Evolutionary conservation across 2,329 filamentous ascomycete species (phyloP).

Genomic region (Rutstroemia sp.): DNA sequence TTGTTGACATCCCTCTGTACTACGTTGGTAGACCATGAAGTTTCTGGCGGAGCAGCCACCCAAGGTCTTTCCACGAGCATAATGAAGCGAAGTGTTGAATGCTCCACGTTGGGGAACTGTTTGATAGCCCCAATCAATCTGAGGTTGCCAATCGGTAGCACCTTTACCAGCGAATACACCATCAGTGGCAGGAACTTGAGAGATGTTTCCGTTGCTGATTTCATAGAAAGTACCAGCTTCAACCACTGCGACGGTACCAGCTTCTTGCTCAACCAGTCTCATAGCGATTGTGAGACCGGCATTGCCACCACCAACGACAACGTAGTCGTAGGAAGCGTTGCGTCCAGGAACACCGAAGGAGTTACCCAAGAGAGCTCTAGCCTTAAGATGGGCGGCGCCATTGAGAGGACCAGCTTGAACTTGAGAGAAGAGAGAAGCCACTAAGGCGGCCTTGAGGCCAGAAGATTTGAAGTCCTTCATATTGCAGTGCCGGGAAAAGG

Average conservation of each 20-base stretch:
- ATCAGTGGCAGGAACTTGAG: slow-evolving; percentile 2
- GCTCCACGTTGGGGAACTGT: slow-evolving; percentile 22
- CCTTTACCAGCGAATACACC: background rate
- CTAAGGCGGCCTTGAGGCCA: slow-evolving; percentile 1
- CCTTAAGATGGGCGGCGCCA: background rate
- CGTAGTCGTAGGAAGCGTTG: slow-evolving; percentile 11
- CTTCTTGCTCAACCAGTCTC: background rate
- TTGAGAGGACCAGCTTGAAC: background rate
- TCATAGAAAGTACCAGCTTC: slow-evolving; percentile 12
- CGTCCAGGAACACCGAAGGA: slow-evolving; percentile 9
- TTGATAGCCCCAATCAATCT: slow-evolving; percentile 27
- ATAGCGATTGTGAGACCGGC: slow-evolving; percentile 9
- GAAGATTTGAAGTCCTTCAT: slow-evolving; percentile 6
- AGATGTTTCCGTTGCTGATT: slow-evolving; percentile 9
- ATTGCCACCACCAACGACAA: slow-evolving; percentile 12
- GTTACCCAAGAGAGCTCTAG: slow-evolving; percentile 2
- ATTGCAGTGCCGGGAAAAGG: background rate
- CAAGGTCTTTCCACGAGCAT: slow-evolving; percentile 28
- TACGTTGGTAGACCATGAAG: slow-evolving; percentile 29
- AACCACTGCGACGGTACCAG: slow-evolving; percentile 9
- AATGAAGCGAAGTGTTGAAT: slow-evolving; percentile 12
- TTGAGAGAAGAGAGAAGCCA: slow-evolving; percentile 4
- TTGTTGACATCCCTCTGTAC: slow-evolving; percentile 29
- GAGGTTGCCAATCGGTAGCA: slow-evolving; percentile 11
- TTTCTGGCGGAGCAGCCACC: slow-evolving; percentile 28